phyloP scores from a whole-genome alignment of 225 moss, liverwort and hornwort genomes.

The Physcomitrium patens region DNA sequence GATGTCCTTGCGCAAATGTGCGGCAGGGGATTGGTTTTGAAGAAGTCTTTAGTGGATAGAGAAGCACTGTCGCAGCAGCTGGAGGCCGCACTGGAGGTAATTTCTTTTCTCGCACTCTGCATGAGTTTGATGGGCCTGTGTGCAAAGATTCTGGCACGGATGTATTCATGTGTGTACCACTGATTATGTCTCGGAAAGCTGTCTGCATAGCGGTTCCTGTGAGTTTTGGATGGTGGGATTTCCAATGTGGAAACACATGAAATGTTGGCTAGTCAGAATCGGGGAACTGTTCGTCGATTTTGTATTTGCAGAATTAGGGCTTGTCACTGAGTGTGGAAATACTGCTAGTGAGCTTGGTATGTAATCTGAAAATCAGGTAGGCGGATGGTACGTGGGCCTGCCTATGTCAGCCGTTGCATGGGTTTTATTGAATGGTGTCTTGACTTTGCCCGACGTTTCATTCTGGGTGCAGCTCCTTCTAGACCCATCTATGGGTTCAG shows the following conservation, averaged over 20 bases:
- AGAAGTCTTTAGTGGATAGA: constrained; percentile 58
- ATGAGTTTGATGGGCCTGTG: not conserved
- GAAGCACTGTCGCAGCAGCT: constrained; percentile 54
- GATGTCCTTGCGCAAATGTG: constrained; percentile 72
- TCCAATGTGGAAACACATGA: not conserved
- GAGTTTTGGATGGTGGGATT: not conserved
- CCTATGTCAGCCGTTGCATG: not conserved
- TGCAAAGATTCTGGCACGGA: not conserved
- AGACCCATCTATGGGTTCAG: too few species aligned
- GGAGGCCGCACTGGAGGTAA: constrained; percentile 57
- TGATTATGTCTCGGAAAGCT: not conserved
- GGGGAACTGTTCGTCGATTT: not conserved
- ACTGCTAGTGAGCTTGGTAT: not conserved
- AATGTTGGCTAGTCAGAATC: not conserved
- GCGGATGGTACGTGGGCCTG: not conserved
- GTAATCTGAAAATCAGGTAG: not conserved
- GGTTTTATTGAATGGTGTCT: not conserved
- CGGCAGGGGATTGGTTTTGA: constrained; percentile 58
- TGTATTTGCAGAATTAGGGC: not conserved
- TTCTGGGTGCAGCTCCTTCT: too few species aligned
- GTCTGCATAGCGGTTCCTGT: not conserved
- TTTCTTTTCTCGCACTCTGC: not conserved
- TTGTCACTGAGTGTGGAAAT: not conserved
- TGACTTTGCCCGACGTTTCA: not conserved
- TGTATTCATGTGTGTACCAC: not conserved